Base-by-base conservation (phyloP, 164 flowering plant species). In the Stephania cephalantha region DNA sequence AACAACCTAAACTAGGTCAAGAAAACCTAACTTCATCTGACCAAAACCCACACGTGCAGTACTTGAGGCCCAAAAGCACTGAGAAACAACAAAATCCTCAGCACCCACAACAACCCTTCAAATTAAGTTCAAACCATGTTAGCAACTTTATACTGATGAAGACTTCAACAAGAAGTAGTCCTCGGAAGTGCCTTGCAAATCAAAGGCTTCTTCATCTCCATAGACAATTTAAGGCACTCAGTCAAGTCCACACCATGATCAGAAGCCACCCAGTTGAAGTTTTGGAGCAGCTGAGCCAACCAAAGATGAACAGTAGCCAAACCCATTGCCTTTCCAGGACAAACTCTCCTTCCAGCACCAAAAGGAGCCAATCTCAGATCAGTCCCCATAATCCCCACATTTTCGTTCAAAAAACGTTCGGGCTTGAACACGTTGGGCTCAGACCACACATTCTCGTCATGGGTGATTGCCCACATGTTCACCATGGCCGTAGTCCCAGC, bases 391-490 rank as follows among this genome's bases (percentile, higher is more conserved):
- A 83, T 75, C 29, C 76, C 74, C 29, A 80, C 78, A 29, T 80
- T 81, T 50, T 80, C 78, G 6, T 75, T 65, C 58, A 80, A 46
- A 68, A 83, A 83, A 25, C 83, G 58, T 70, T 78, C 81, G 0
- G 85, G 83, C 9, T 71, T 78, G 72, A 80, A 83, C 25, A 71
- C 76, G 20, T 71, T 50, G 0, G 85, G 85, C 29, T 78, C 77
- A 1, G 65, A 46, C 85, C 85, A 80, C 53, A 78, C 44, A 2
- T 18, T 71, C 73, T 78, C 78, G n/a, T 83, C 80, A 29, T 78
- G 85, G 13, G 86, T 79, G 52, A 86, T 84, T 7, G 86, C 82
- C 88, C 88, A 86, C 88, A 84, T 84, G 79, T 84, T 86, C 78
- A 84, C 88, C 86, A 81, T 82, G 3, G 86, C 86, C 9, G 84